A percentile compares a stretch with the other conserved stretches of the same genome.
Evolutionary conservation across 1,284 basidiomycete species (phyloP).

Genomic region (Ceratobasidium theobromae): DNA sequence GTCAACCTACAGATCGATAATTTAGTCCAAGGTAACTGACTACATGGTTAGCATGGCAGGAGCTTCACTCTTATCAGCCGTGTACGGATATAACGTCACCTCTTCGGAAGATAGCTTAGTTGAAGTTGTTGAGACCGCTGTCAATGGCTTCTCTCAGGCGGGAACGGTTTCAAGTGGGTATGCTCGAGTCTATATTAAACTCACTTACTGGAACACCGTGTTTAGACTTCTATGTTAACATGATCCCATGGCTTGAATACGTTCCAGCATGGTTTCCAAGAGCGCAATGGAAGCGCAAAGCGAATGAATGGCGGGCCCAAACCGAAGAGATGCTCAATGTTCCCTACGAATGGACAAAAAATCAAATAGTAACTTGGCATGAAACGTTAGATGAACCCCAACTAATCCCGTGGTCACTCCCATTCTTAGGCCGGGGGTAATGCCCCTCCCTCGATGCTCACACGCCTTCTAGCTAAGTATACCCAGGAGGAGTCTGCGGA

Average conservation of each 20-base stretch:
- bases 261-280: constrained; percentile 30
- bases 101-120: neutral
- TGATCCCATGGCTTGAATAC: neutral
- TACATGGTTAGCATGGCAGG: neutral
- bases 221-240: constrained; percentile 14
- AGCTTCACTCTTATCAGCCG: neutral
- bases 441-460: constrained; percentile 16
- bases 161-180: neutral
- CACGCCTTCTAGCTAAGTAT: neutral
- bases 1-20: neutral
- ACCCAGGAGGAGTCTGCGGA: neutral
- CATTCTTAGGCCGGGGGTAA: constrained; percentile 3
- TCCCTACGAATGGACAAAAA: constrained; percentile 19
- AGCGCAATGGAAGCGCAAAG: constrained; percentile 7
- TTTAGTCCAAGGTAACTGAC: neutral
- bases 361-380: neutral
- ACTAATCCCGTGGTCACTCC: neutral
- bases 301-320: neutral
- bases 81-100: neutral
- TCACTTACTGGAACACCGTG: neutral
- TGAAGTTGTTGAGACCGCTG: neutral
- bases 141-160: neutral
- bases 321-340: constrained; percentile 8
- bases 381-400: neutral
- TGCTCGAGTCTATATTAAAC: neutral